phyloP scores from a whole-genome alignment of 2,329 filamentous ascomycete genomes.

The Aulographum hederae region DNA sequence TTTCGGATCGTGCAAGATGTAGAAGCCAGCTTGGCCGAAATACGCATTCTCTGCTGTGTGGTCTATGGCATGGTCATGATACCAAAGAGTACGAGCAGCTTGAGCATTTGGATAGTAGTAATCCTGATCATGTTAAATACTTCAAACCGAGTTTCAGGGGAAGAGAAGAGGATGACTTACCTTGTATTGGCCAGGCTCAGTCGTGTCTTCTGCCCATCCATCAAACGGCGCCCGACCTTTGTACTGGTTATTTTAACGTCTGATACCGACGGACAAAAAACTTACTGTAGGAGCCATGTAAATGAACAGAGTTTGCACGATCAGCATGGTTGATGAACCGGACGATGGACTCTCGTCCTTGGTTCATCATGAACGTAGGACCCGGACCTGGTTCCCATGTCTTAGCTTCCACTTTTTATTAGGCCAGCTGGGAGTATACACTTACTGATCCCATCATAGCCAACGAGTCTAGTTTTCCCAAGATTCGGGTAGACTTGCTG shows the following conservation, averaged over 20 bases:
- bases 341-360: conserved; percentile 33
- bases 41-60: conserved; percentile 30
- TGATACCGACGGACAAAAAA: too few species aligned
- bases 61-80: conserved; percentile 30
- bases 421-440: not conserved
- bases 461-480: conserved; percentile 20
- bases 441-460: conserved; percentile 31
- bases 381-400: conserved; percentile 30
- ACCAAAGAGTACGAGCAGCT: conserved; percentile 36
- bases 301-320: conserved; percentile 28
- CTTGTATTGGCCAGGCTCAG: conserved; percentile 34
- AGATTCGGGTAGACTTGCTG: conserved; percentile 25
- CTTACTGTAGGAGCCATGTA: conserved; percentile 37
- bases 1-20: conserved; percentile 32
- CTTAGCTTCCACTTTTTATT: too few species aligned
- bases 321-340: conserved; percentile 33
- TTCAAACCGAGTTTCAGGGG: not conserved
- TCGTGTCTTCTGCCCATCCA: conserved; percentile 37
- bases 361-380: conserved; percentile 30
- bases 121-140: too few species aligned
- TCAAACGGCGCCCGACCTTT: conserved; percentile 25
- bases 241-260: too few species aligned
- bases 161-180: too few species aligned
- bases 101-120: conserved; percentile 43
- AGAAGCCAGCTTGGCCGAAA: conserved; percentile 37